Conservation (phyloP, 257 asterid genomes). For the Plantago elongata region DNA sequence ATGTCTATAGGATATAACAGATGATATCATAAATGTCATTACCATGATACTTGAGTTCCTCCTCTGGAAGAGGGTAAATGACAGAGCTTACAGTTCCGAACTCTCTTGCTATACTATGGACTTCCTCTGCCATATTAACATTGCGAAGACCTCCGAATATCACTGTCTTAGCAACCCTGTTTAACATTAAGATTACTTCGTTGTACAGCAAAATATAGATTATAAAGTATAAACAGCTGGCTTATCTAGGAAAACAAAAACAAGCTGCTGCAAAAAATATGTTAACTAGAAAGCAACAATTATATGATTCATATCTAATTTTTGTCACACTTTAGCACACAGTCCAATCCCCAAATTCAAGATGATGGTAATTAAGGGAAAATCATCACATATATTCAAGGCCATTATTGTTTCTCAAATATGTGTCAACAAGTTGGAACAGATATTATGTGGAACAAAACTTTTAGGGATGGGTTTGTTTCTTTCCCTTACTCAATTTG, state of each 20-base stretch:
- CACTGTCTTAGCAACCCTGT: slow-evolving; percentile 91
- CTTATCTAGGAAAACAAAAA: not conserved
- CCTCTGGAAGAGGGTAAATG: slow-evolving; percentile 76
- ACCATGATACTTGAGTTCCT: slow-evolving; percentile 76
- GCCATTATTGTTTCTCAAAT: no score
- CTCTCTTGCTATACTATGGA: slow-evolving; percentile 57
- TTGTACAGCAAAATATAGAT: not conserved
- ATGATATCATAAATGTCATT: slow-evolving; percentile 21
- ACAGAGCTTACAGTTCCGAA: slow-evolving; percentile 62
- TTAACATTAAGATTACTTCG: slow-evolving; percentile 9
- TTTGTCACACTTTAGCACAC: no score
- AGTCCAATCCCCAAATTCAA: no score
- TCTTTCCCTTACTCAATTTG: no score
- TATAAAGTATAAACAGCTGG: not conserved
- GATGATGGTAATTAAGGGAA: no score
- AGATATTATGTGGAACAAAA: no score
- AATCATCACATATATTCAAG: no score
- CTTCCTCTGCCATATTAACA: slow-evolving; percentile 74
- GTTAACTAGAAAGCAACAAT: no score
- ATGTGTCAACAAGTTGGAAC: no score
- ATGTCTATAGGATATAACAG: not conserved
- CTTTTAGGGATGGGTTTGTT: no score
- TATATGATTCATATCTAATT: no score
- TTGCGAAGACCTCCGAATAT: slow-evolving; percentile 75
- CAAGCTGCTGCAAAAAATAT: no score